Conservation (phyloP, 768 basidiomycete genomes). For the Trametes coccinea region DNA sequence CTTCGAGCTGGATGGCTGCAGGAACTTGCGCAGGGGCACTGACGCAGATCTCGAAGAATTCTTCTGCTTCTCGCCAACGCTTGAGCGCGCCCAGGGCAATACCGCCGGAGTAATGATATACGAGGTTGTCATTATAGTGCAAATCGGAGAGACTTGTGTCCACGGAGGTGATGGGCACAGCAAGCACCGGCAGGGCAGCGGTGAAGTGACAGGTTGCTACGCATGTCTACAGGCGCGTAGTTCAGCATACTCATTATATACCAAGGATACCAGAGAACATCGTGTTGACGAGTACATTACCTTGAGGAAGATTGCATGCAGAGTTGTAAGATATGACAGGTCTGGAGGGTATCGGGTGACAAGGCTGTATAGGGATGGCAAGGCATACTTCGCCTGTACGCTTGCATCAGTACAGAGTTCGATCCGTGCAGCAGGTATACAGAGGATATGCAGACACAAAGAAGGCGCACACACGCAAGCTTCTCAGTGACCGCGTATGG, state of each 20-base stretch:
- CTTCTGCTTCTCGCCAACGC: conserved; percentile 67
- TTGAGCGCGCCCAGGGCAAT: conserved; percentile 63
- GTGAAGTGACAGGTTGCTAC: conserved; percentile 53
- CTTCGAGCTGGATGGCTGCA: conserved; percentile 79
- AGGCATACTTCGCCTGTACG: conserved; percentile 43
- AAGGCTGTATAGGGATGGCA: conserved; percentile 61
- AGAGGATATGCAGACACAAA: not conserved
- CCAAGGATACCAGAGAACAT: too few relatives aligned
- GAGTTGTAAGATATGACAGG: conserved; percentile 59
- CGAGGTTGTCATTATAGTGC: conserved; percentile 73
- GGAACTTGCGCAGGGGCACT: conserved; percentile 48
- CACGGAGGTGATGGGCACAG: conserved; percentile 64
- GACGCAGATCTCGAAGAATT: conserved; percentile 79
- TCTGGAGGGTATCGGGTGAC: conserved; percentile 62
- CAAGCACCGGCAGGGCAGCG: conserved; percentile 61
- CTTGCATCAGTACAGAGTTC: conserved; percentile 26
- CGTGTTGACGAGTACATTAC: conserved; percentile 38
- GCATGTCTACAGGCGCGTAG: conserved; percentile 47
- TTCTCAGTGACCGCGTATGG: too few relatives aligned
- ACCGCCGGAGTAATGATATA: conserved; percentile 85
- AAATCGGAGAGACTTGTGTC: conserved; percentile 63
- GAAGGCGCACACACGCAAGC: too few relatives aligned
- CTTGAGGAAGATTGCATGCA: conserved; percentile 69
- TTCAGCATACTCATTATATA: too few relatives aligned
- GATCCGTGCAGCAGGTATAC: not conserved